Evolutionary conservation across 164 flowering plant genomes (phyloP).

Genomic region (Stephania japonica): DNA sequence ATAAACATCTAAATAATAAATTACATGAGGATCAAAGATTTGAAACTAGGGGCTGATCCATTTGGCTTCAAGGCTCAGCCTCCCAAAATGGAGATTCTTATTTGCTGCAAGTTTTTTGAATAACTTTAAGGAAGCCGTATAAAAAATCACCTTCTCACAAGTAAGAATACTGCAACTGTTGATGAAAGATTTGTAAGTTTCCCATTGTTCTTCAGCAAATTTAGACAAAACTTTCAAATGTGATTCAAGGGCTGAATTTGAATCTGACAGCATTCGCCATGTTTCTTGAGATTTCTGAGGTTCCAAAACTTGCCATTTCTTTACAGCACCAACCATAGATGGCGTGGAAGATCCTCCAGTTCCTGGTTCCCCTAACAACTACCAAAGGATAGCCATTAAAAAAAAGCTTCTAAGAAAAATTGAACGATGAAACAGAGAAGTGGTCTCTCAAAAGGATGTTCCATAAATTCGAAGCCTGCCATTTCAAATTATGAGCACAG

Average conservation of each 20-base stretch:
- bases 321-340: constrained; percentile 98
- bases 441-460: background rate
- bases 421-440: background rate
- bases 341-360: constrained; percentile 98
- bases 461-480: background rate
- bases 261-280: constrained; percentile 70
- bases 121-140: background rate
- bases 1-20: background rate
- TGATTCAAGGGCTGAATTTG: constrained; percentile 69
- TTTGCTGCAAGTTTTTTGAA: background rate
- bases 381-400: constrained; percentile 15
- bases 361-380: constrained; percentile 98
- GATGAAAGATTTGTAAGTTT: constrained; percentile 46
- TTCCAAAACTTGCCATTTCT: constrained; percentile 87
- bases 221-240: constrained; percentile 47
- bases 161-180: constrained; percentile 50
- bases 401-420: background rate
- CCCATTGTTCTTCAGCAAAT: constrained; percentile 62
- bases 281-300: constrained; percentile 63
- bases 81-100: background rate
- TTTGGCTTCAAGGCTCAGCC: background rate
- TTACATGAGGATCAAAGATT: background rate
- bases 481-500: background rate
- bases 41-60: background rate
- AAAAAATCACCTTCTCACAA: constrained; percentile 53